Evolutionary conservation across 2,329 filamentous ascomycete genomes (phyloP), one percentile per base, ranked within the genome.

Genomic region (Sporothrix euskadiensis): DNA sequence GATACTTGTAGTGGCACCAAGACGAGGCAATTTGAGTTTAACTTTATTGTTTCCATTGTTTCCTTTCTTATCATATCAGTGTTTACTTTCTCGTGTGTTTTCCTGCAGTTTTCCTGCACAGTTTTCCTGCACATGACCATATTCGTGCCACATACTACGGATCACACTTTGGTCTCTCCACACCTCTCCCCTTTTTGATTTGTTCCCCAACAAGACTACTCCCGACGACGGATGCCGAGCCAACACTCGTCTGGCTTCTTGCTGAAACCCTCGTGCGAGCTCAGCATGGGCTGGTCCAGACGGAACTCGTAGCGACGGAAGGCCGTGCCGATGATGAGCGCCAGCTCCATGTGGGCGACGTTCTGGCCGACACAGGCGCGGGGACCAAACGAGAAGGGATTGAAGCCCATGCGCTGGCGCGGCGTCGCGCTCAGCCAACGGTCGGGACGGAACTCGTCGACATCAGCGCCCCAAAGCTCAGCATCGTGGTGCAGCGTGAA

Each of bases 391-490:
- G 73, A 74, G 14, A 75, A 75, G 19, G 73, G 74, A 41, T 75
- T 75, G 73, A 75, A 74, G 12, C 73, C 61, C 63, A 73, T 70
- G n/a, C 69, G 59, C 71, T 75, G 74, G 47, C 71, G 71, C 32
- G 73, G 78, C 3, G 76, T 69, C 4, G 30, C 39, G 22, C 12
- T 39, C 52, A 80, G 77, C 73, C 65, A 79, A 22, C 79, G 75
- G 5, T 74, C 73, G n/a, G 78, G 79, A 52, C 76, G 73, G 49
- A 79, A 75, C 30, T 77, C 71, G 1, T 78, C 76, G 8, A 76
- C 79, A 56, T 79, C 77, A 9, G 77, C 73, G 10, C 78, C 78
- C 78, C 78, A 79, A 63, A 80, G 75, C 7, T 54, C 68, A 39
- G 72, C 63, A 22, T 75, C 74, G 65, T 75, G 74, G 71, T 75